Base-by-base conservation (phyloP, 805 yeast species). In the Candida chauliodis region DNA sequence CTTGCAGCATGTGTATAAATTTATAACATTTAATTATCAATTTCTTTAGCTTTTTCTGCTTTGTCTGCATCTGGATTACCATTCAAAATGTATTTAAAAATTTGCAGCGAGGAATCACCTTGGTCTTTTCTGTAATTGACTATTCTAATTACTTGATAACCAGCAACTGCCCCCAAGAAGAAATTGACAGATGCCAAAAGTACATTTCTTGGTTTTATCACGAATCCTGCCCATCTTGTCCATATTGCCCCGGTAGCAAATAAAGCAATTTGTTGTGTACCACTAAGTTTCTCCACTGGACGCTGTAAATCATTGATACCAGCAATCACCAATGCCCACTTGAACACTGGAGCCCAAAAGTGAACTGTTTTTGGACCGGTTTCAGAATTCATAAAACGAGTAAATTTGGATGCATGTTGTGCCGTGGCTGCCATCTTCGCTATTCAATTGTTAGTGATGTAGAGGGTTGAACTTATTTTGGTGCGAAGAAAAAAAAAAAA, bases 321-420 rank as follows among this genome's bases (percentile, higher is more conserved):
- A 11, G 99, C 99, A 50, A 88, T 52, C 20, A 93, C 98, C 45
- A 91, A 72, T 11, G 85, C 73, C 99, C 99, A 91, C 68, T 82
- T 69, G 47, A 65, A 54, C 4, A 66, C 66, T 8, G 73, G 73
- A 1, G 74, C 95, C 99, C 99, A 91, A 66, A 91, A 91, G 59
- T 91, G 99, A 40, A 93, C 90, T n/a, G 99, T 91, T 58, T 69
- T 81, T 28, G 99, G 99, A 22, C 99, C 99, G 14, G 99, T 87
- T 58, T 84, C 95, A 13, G 96, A 81, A 51, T 81, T 77, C 58
- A 87, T 58, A 56, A 81, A 88, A 55, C 85, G 75, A 44, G 75
- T 65, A 62, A 91, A 86, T 33, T 76, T 78, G 23, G 79, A 63
- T 13, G 81, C 55, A 30, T 53, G 58, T 43, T 45, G 51, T 41